Evolutionary conservation across 495 filamentous ascomycete species (phyloP).

Genomic region (Aspergillus steynii): DNA sequence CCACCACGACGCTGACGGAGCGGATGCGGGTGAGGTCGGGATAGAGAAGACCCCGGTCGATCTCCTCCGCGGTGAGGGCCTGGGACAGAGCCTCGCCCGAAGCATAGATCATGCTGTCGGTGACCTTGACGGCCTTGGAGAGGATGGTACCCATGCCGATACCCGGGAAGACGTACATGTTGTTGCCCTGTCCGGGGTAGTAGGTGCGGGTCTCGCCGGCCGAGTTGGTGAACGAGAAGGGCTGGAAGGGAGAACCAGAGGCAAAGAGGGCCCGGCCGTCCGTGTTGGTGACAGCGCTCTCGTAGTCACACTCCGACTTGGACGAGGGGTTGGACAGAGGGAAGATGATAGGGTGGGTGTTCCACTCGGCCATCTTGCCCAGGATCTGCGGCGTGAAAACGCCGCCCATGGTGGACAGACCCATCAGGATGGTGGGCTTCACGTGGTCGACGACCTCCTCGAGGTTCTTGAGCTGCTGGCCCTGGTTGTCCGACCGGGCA

Average conservation of each 20-base stretch:
- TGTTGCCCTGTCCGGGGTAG: conserved; percentile 89
- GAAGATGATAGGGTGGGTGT: conserved; percentile 84
- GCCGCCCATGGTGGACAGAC: conserved; percentile 89
- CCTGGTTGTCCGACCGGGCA: conserved; percentile 87
- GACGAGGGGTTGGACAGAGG: conserved; percentile 90
- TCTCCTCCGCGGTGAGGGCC: conserved; percentile 76
- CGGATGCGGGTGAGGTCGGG: conserved; percentile 91
- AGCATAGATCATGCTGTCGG: conserved; percentile 92
- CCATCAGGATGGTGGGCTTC: conserved; percentile 90
- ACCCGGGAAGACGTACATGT: conserved; percentile 97
- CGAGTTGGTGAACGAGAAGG: conserved; percentile 58
- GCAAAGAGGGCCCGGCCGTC: conserved; percentile 91
- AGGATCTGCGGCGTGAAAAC: conserved; percentile 90
- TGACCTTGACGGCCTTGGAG: conserved; percentile 82
- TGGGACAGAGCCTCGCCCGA: conserved; percentile 79
- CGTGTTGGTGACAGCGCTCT: conserved; percentile 85
- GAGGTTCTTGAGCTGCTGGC: conserved; percentile 84
- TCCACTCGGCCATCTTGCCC: conserved; percentile 78
- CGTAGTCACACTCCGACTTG: conserved; percentile 97
- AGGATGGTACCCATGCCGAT: conserved; percentile 95
- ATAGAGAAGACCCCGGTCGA: conserved; percentile 82
- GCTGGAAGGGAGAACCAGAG: conserved; percentile 88
- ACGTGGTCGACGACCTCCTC: conserved; percentile 92
- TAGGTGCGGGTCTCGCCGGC: conserved; percentile 66
- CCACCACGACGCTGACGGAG: conserved; percentile 83